Percentiles rank a stretch among this genome's conserved stretches.
Evolutionary conservation across 2,329 filamentous ascomycete genomes (phyloP).

Genomic region (Tolypocladium ophioglossoides): DNA sequence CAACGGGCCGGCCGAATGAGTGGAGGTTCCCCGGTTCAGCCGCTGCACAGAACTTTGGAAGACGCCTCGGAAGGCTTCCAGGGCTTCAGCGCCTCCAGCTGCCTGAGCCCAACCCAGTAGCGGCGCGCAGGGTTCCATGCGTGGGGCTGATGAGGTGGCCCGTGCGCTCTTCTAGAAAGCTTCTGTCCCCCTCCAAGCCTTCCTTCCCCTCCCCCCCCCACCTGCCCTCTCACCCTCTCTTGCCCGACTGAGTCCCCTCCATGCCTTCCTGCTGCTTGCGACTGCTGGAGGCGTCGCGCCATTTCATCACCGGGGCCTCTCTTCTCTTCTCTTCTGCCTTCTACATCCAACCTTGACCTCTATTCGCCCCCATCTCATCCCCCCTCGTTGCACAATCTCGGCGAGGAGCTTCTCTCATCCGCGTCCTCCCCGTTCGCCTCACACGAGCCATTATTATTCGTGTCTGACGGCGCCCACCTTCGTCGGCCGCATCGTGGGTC

Average conservation of each 20-base stretch:
- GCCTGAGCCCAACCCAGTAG: not conserved
- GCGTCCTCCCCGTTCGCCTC: not conserved
- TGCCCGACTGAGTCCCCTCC: not conserved
- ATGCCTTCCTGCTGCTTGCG: not conserved
- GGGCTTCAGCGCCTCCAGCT: not conserved
- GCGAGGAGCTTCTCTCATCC: not conserved
- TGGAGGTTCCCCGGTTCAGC: not conserved
- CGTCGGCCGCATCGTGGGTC: not conserved
- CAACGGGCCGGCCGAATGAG: not conserved
- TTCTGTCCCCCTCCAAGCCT: slow-evolving; percentile 7
- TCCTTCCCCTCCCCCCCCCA: not conserved
- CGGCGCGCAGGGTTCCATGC: not conserved
- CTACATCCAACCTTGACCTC: not conserved
- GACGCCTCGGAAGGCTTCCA: not conserved
- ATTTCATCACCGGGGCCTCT: not conserved
- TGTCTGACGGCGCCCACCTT: not conserved
- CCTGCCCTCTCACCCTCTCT: not conserved
- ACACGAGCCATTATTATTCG: not conserved
- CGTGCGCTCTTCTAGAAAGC: slow-evolving; percentile 17
- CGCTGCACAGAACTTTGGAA: not conserved
- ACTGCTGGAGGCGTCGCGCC: not conserved
- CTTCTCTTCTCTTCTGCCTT: not conserved
- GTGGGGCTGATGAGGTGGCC: slow-evolving; percentile 3
- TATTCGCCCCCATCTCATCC: not conserved
- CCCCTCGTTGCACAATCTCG: not conserved